Percentiles rank a stretch among this genome's conserved stretches.
Conservation (phyloP, 306 rosid genomes). For the Quercus berberidifolia region DNA sequence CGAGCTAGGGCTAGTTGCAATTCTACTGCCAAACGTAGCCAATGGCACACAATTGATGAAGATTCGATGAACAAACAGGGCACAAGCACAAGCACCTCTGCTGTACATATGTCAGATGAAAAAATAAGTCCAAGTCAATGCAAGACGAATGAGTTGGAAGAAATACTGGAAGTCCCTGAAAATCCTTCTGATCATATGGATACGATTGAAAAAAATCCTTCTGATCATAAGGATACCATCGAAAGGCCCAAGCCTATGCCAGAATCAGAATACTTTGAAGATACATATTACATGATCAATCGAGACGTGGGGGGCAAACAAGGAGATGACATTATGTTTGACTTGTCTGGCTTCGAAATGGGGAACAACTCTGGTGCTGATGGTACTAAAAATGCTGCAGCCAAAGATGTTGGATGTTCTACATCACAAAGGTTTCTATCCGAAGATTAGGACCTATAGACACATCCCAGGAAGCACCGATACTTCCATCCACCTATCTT, state of each 20-base stretch:
- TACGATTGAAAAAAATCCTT: not conserved
- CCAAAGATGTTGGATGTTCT: constrained; percentile 14
- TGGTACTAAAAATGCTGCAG: constrained; percentile 9
- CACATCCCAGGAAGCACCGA: constrained; percentile 1
- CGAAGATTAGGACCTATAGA: constrained; percentile 25
- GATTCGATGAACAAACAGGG: constrained; percentile 1
- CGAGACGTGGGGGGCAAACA: constrained; percentile 20
- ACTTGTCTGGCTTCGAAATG: constrained; percentile 36
- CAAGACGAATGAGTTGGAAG: not conserved
- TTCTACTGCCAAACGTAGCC: constrained; percentile 8
- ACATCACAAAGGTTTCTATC: constrained; percentile 4
- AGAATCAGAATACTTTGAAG: constrained; percentile 31
- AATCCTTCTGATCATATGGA: constrained; percentile 9
- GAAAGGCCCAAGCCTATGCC: not conserved
- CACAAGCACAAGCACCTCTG: constrained; percentile 19
- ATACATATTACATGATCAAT: constrained; percentile 23
- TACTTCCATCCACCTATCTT: too few relatives aligned
- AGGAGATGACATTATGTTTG: constrained; percentile 19
- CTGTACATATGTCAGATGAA: constrained; percentile 12
- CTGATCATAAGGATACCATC: too few relatives aligned
- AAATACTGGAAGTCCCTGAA: not conserved
- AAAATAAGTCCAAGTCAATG: not conserved
- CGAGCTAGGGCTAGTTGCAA: constrained; percentile 14
- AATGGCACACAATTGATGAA: not conserved
- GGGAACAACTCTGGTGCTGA: not conserved